These are phyloP conservation scores for Aspergillus sergii DNA, from an alignment of 2,329 filamentous ascomycete genomes.

Conservation along the genomic window DNA sequence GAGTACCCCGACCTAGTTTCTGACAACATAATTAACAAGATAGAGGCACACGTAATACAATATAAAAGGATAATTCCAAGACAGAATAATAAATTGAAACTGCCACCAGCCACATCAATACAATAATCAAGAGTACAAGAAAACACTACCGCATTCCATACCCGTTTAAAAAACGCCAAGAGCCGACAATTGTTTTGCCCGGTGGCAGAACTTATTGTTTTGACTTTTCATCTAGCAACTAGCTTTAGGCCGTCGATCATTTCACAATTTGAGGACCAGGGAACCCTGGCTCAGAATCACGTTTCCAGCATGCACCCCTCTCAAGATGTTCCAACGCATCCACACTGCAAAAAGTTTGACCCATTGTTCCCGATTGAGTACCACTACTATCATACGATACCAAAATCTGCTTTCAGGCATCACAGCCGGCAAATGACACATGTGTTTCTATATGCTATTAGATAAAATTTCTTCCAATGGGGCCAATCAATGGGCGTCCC, in stretches of 20 bases:
- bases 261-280: background rate
- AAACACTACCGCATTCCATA: background rate
- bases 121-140: background rate
- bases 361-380: background rate
- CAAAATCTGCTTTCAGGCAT: background rate
- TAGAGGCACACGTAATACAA: background rate
- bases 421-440: background rate
- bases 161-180: background rate
- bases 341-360: background rate
- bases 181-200: background rate
- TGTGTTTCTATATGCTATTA: background rate
- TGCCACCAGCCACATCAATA: background rate
- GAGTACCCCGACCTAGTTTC: background rate
- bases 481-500: constrained; percentile 1
- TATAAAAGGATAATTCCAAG: background rate
- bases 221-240: constrained; percentile 11
- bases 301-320: constrained; percentile 3
- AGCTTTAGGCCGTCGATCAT: constrained; percentile 20
- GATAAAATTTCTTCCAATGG: background rate
- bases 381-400: background rate
- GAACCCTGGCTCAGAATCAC: constrained; percentile 13
- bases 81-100: background rate
- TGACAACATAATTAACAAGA: background rate
- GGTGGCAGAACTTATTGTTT: background rate
- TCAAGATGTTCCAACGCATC: background rate